Evolutionary conservation across 2,329 filamentous ascomycete species (phyloP).

Genomic region (Coniochaeta prunicola): DNA sequence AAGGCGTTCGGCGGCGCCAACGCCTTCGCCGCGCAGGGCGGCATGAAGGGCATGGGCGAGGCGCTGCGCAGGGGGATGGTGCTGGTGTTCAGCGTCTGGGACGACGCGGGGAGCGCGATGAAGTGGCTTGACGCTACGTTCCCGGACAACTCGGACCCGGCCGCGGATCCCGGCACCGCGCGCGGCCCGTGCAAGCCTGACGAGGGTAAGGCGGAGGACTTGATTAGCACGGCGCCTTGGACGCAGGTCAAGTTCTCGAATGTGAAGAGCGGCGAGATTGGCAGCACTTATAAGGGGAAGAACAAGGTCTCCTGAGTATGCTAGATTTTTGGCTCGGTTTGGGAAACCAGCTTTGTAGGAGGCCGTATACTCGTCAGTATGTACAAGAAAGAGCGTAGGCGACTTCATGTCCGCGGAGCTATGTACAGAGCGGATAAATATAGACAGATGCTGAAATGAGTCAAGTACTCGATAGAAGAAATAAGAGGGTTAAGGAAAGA

Average conservation of each 20-base stretch:
- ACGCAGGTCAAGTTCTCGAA: constrained; percentile 42
- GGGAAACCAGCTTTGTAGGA: no score
- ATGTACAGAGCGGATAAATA: background rate
- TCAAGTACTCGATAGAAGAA: background rate
- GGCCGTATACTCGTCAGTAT: background rate
- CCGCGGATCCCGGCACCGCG: constrained; percentile 29
- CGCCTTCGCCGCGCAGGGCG: constrained; percentile 39
- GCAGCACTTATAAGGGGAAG: constrained; percentile 31
- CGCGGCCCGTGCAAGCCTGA: constrained; percentile 42
- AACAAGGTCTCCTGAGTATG: background rate
- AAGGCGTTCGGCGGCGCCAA: constrained; percentile 41
- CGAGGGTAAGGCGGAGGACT: constrained; percentile 36
- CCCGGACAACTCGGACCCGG: constrained; percentile 28
- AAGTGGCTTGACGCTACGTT: constrained; percentile 44
- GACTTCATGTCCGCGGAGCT: background rate
- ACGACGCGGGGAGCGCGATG: constrained; percentile 38
- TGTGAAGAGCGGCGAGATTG: constrained; percentile 44
- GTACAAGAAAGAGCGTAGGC: background rate
- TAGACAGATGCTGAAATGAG: background rate
- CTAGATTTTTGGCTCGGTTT: no score
- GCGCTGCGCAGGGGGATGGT: constrained; percentile 38
- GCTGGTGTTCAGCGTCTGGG: constrained; percentile 40
- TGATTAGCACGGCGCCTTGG: constrained; percentile 31
- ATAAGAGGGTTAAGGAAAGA: background rate
- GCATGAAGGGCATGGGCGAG: constrained; percentile 38